A percentile compares a stretch with the other conserved stretches of the same genome.
phyloP scores from a whole-genome alignment of 441 rosid species.

The Adansonia gregorii region DNA sequence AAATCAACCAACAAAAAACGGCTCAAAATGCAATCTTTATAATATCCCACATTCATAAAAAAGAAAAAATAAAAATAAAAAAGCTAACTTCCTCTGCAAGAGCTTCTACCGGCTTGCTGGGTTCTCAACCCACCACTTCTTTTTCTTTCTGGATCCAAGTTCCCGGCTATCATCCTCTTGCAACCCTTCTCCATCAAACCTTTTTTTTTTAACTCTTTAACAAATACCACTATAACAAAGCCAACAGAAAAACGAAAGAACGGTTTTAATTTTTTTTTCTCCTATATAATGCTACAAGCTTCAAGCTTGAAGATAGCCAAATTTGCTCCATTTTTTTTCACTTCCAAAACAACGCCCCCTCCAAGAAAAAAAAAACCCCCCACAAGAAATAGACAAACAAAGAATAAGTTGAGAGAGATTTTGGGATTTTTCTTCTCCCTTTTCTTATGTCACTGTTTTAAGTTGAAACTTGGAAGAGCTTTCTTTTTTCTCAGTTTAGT shows the following conservation, averaged over 20 bases:
- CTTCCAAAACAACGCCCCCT: background rate
- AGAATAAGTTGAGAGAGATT: constrained; percentile 2
- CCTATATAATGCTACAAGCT: constrained; percentile 77
- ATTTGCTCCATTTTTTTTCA: constrained; percentile 62
- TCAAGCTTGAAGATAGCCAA: constrained; percentile 65
- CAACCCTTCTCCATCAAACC: constrained; percentile 53
- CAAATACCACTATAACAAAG: background rate
- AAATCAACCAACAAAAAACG: constrained; percentile 28
- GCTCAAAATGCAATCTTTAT: constrained; percentile 14
- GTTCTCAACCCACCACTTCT: constrained; percentile 92
- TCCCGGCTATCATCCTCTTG: constrained; percentile 58
- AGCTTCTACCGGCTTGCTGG: constrained; percentile 96
- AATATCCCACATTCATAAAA: constrained; percentile 17
- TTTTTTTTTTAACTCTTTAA: background rate
- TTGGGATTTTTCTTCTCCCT: background rate
- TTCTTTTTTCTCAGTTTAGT: background rate
- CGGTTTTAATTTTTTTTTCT: background rate
- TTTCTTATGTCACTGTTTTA: background rate
- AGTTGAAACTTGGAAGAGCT: constrained; percentile 18
- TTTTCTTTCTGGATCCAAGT: constrained; percentile 95
- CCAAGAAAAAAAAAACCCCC: background rate
- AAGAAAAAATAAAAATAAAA: background rate
- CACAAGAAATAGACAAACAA: background rate
- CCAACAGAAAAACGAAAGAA: background rate
- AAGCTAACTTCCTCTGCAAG: constrained; percentile 96